Base-by-base conservation (phyloP, 1,284 basidiomycete genomes). In the Volvariella surrecta region DNA sequence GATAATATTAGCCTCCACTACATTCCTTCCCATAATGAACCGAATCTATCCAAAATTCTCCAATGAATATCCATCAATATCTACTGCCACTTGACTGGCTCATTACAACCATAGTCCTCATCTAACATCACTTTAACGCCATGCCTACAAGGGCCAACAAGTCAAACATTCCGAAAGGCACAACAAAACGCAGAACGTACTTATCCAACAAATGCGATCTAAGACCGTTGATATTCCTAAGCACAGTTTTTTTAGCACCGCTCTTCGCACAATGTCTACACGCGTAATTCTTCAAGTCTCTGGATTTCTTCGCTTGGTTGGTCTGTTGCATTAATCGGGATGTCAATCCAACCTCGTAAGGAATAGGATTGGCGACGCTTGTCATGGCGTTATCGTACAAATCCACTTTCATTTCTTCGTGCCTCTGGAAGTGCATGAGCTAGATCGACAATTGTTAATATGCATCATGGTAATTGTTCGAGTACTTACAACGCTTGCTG, bases 161-260 rank as follows among this genome's bases (percentile, higher is more conserved):
- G 24, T 28, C 24, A 28, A 28, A 28, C 24, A 42, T 19, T 30
- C 35, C 24, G 13, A 7, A 11, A 18, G 16, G 37, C 13, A 22
- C 2, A 16, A 28, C 42, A 35, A 16, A 16, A 20, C 34, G 43
- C 31, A 32, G 18, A 7, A 53, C 70, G 47, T 45, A 77, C 75
- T 67, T 72, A 48, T 55, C 58, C 51, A 73, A 72, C 35, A 66
- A 48, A 50, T 78, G 76, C 28, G 70, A 74, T 22, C 67, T 52
- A 38, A 77, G 48, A 0, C 67, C 76, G 46, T 75, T 54, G 48
- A 76, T 71, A 16, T 46, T 53, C 53, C 63, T 66, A 19, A 54
- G 19, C 32, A 40, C 17, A 19, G 30, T 37, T 8, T 18, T 9
- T 11, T 37, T 40, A 18, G 15, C 39, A 15, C 40, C 8, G 19